Evolutionary conservation across 257 asterid species (phyloP), one percentile per base, ranked within the genome.

Genomic region (Cruciata laevipes): DNA sequence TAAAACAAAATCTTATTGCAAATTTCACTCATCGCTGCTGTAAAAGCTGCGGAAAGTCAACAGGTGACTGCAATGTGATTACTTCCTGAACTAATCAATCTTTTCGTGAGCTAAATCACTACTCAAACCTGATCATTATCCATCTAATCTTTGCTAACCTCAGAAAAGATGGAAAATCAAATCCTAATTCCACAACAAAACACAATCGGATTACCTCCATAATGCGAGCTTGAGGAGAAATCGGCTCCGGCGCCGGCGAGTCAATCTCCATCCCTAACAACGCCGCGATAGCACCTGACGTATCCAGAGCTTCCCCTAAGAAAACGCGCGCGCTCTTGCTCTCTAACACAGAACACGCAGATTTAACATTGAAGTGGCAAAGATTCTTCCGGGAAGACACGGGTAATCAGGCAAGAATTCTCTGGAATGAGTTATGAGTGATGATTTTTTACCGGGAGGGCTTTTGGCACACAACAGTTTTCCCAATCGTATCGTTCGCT

Each of bases 261-360:
- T 88, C 90, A 56, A 82, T 65, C 79, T 85, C 94, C 95, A 90
- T 86, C 49, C 76, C 70, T 60, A 84, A 77, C 80, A 82, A 70
- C 42, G 71, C 68, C 76, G 82, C 87, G 86, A 67, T 56, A 77
- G 63, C 83, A 83, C 71, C 61, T 58, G 21, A 16, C 35, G 78
- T 75, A 69, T 79, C 78, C 80, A 47, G 79, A 61, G 78, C 74
- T 80, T 55, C 71, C 83, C 84, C 79, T 86, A 10, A 17, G 40
- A n/a, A 62, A 67, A 32, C 17, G 10, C 31, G 0, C 31, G 13
- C 62, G 5, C n/a, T 0, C 18, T 10, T 23, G 17, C 47, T 12
- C n/a, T 0, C 18, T 5, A 14, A 17, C n/a, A 33, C 42, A 4
- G 7, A 2, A 35, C 24, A 62, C 66, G n/a, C 51, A 3, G 12